phyloP scores from a whole-genome alignment of 768 basidiomycete species.

The Russula virescens region DNA sequence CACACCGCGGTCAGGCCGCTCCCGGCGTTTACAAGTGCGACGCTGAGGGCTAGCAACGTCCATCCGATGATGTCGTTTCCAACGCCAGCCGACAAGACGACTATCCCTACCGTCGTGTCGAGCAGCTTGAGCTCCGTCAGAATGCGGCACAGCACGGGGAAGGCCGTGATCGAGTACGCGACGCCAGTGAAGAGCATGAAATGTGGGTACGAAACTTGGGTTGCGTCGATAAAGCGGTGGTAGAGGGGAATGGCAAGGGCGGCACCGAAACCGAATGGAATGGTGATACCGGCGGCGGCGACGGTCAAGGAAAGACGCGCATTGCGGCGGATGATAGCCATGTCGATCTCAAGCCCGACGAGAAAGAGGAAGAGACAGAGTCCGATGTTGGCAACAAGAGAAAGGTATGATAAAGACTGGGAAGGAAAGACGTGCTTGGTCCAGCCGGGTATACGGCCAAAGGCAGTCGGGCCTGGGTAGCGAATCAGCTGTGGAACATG shows the following conservation, averaged over 20 bases:
- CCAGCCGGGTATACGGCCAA: conserved; percentile 86
- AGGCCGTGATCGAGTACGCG: conserved; percentile 83
- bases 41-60: conserved; percentile 82
- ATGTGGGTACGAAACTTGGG: conserved; percentile 64
- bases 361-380: conserved; percentile 87
- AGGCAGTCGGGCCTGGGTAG: conserved; percentile 42
- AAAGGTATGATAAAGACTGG: conserved; percentile 67
- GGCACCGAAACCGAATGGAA: conserved; percentile 86
- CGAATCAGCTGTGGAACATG: background rate
- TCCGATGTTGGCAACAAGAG: conserved; percentile 85
- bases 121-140: conserved; percentile 87
- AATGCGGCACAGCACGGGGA: conserved; percentile 82
- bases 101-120: conserved; percentile 86
- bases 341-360: conserved; percentile 89
- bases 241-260: conserved; percentile 67
- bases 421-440: conserved; percentile 78
- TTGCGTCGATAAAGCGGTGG: conserved; percentile 58
- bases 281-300: conserved; percentile 73
- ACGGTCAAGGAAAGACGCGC: conserved; percentile 61
- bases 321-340: conserved; percentile 70
- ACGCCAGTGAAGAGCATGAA: conserved; percentile 95
- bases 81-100: conserved; percentile 90
- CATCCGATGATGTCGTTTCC: conserved; percentile 76
- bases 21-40: conserved; percentile 87
- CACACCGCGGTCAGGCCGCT: conserved; percentile 80